These are phyloP conservation scores for Beauveria medogensis DNA, from an alignment of 2,329 filamentous ascomycete genomes.

Conservation along the genomic window DNA sequence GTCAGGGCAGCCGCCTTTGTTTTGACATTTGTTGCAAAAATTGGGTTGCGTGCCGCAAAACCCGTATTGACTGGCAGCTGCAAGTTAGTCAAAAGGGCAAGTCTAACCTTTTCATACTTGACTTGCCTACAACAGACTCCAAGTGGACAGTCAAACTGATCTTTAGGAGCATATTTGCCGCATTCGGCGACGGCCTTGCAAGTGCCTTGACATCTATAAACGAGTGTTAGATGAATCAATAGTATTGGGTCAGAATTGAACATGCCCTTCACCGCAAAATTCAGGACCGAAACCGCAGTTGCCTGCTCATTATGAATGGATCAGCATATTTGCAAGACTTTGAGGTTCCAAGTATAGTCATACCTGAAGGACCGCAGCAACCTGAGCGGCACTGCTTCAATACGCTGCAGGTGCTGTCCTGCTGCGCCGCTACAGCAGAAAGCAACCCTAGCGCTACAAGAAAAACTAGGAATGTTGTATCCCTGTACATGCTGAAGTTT, in stretches of 20 bases:
- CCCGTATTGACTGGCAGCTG: slow-evolving; percentile 1
- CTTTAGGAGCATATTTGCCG: slow-evolving; percentile 8
- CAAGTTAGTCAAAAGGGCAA: background rate
- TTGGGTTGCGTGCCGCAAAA: slow-evolving; percentile 12
- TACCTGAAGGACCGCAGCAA: background rate
- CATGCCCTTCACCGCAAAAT: background rate
- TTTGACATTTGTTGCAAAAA: slow-evolving; percentile 18
- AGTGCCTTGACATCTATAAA: slow-evolving; percentile 6
- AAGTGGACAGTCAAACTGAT: slow-evolving; percentile 9
- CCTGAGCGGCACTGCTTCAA: background rate
- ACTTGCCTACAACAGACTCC: slow-evolving; percentile 13
- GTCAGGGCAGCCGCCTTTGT: slow-evolving; percentile 10
- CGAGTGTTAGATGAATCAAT: background rate
- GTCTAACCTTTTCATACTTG: background rate
- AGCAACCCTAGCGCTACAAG: background rate
- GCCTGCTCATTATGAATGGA: background rate
- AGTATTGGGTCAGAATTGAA: background rate
- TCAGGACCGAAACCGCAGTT: background rate
- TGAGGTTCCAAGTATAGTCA: no score
- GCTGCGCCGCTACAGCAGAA: background rate
- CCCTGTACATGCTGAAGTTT: background rate
- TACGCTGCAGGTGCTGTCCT: background rate
- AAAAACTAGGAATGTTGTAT: background rate
- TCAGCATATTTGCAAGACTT: background rate
- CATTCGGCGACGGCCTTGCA: slow-evolving; percentile 13